phyloP scores from a whole-genome alignment of 2,329 filamentous ascomycete genomes.

The Cercospora berteroae region DNA sequence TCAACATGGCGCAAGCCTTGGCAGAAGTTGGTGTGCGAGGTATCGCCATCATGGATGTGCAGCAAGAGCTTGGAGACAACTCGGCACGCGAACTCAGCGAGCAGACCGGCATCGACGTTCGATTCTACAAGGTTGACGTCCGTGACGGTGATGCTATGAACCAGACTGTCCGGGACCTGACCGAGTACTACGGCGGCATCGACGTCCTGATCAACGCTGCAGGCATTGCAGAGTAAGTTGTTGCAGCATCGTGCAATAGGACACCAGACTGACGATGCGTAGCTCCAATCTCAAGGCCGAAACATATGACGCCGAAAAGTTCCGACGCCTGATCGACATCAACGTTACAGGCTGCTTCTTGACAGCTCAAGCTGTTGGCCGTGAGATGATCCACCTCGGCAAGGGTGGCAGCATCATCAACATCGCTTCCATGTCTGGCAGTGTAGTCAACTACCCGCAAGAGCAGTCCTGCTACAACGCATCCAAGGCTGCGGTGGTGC shows the following conservation, averaged over 20 bases:
- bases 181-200: slow-evolving; percentile 64
- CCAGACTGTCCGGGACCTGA: slow-evolving; percentile 65
- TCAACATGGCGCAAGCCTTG: slow-evolving; percentile 75
- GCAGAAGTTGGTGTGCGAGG: slow-evolving; percentile 73
- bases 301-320: slow-evolving; percentile 72
- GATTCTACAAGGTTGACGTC: slow-evolving; percentile 77
- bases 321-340: slow-evolving; percentile 76
- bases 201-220: slow-evolving; percentile 78
- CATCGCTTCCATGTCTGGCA: slow-evolving; percentile 63
- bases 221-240: slow-evolving; percentile 67
- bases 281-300: slow-evolving; percentile 79
- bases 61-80: slow-evolving; percentile 70
- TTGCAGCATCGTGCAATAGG: not conserved
- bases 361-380: slow-evolving; percentile 60
- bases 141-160: slow-evolving; percentile 69
- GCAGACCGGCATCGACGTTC: slow-evolving; percentile 69
- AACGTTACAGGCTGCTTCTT: slow-evolving; percentile 79
- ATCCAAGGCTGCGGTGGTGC: slow-evolving; percentile 76
- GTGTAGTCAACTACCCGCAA: slow-evolving; percentile 57
- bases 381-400: slow-evolving; percentile 66
- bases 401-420: slow-evolving; percentile 73
- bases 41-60: slow-evolving; percentile 73
- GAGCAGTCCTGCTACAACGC: slow-evolving; percentile 82
- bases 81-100: slow-evolving; percentile 67
- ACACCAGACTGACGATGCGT: slow-evolving; percentile 19